Conservation (phyloP, 768 basidiomycete species). For the Pleurotus eryngii region DNA sequence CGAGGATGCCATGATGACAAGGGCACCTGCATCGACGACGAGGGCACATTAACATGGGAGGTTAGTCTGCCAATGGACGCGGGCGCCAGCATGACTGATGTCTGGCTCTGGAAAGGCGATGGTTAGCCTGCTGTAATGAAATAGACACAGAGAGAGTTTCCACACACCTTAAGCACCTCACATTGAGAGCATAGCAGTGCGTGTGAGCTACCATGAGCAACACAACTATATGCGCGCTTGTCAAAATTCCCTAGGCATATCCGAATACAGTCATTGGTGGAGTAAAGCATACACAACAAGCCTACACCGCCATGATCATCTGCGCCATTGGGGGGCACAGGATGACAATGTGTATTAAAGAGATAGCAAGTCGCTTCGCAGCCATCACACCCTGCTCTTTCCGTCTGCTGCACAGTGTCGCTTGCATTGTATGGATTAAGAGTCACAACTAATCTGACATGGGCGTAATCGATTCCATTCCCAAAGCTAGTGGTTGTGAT, state of each 20-base stretch:
- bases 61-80: too few relatives aligned
- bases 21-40: too few relatives aligned
- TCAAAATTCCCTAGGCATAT: slow-evolving; percentile 2
- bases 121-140: too few relatives aligned
- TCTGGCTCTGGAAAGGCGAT: too few relatives aligned
- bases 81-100: too few relatives aligned
- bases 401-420: slow-evolving; percentile 3
- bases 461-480: slow-evolving; percentile 3
- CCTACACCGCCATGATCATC: not conserved
- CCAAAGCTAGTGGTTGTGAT: slow-evolving; percentile 6
- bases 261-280: not conserved
- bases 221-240: too few relatives aligned
- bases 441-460: not conserved
- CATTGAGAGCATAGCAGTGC: too few relatives aligned
- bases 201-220: too few relatives aligned
- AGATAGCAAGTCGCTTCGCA: not conserved
- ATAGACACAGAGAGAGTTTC: too few relatives aligned
- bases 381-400: not conserved
- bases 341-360: not conserved
- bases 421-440: not conserved
- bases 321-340: not conserved
- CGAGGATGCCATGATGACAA: too few relatives aligned
- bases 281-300: not conserved
- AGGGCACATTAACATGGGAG: too few relatives aligned
- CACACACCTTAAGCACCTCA: too few relatives aligned